Percentiles rank a stretch among this genome's conserved stretches.
phyloP scores from a whole-genome alignment of 768 basidiomycete species.

The Naganishia onofrii region DNA sequence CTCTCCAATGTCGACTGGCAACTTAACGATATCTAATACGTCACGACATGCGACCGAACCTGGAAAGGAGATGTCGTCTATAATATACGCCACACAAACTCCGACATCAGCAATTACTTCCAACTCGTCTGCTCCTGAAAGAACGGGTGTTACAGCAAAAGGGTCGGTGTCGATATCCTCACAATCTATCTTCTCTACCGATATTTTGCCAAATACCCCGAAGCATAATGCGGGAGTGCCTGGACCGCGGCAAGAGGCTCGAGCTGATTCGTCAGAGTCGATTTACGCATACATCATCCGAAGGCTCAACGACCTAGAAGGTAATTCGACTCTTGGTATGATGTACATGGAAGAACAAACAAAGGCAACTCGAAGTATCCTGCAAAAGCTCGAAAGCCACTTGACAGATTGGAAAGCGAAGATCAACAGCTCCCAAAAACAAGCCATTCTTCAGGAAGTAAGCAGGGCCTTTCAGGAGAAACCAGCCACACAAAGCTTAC shows the following conservation, averaged over 20 bases:
- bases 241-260: slow-evolving; percentile 4
- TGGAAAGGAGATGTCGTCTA: neutral
- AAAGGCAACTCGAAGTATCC: slow-evolving; percentile 66
- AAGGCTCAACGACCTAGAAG: slow-evolving; percentile 76
- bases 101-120: neutral
- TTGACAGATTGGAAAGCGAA: slow-evolving; percentile 40
- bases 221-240: neutral
- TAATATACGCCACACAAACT: neutral
- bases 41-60: neutral
- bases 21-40: neutral
- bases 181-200: neutral
- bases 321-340: slow-evolving; percentile 78
- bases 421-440: slow-evolving; percentile 37
- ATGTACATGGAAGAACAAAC: slow-evolving; percentile 89
- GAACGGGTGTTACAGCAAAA: slow-evolving; percentile 6
- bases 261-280: slow-evolving; percentile 61
- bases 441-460: slow-evolving; percentile 43
- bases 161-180: slow-evolving; percentile 1
- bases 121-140: neutral
- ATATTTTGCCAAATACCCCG: neutral
- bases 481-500: neutral
- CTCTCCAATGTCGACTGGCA: neutral
- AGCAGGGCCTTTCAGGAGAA: slow-evolving; percentile 7
- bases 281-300: slow-evolving; percentile 97
- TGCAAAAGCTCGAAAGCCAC: slow-evolving; percentile 54